These are phyloP conservation scores for Nothophytophthora sp. DNA, from an alignment of 352 stramenopile genomes.

Conservation along the genomic window DNA sequence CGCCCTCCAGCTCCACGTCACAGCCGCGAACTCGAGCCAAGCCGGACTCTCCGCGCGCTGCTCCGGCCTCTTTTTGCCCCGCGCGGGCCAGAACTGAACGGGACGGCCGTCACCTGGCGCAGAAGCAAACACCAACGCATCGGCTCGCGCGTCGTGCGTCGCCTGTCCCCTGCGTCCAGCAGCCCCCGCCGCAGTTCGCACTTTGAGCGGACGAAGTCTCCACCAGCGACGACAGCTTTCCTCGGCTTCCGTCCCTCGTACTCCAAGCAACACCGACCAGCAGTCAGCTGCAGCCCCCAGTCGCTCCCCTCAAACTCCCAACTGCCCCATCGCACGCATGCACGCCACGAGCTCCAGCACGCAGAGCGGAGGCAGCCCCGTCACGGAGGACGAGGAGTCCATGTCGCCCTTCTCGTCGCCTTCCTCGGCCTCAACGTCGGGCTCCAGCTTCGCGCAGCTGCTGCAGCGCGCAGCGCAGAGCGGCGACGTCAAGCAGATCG, in stretches of 20 bases:
- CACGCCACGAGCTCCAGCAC: constrained; percentile 42
- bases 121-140: no score
- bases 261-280: no score
- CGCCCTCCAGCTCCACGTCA: no score
- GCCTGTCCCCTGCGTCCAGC: no score
- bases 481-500: constrained; percentile 49
- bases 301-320: no score
- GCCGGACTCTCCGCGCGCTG: constrained; percentile 8
- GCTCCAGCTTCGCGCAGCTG: constrained; percentile 27
- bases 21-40: constrained; percentile 8
- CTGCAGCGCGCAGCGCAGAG: constrained; percentile 46
- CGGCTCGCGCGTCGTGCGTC: no score
- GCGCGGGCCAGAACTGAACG: no score
- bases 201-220: no score
- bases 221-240: no score
- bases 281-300: no score
- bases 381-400: constrained; percentile 54
- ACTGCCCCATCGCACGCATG: constrained; percentile 29
- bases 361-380: constrained; percentile 56
- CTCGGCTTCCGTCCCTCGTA: no score
- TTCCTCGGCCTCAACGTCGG: constrained; percentile 24
- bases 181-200: no score
- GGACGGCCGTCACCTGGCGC: constrained; percentile 16
- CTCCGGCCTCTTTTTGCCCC: constrained; percentile 30
- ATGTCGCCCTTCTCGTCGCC: constrained; percentile 38